phyloP scores from a whole-genome alignment of 225 moss, liverwort and hornwort genomes.

The Bryum argenteum region DNA sequence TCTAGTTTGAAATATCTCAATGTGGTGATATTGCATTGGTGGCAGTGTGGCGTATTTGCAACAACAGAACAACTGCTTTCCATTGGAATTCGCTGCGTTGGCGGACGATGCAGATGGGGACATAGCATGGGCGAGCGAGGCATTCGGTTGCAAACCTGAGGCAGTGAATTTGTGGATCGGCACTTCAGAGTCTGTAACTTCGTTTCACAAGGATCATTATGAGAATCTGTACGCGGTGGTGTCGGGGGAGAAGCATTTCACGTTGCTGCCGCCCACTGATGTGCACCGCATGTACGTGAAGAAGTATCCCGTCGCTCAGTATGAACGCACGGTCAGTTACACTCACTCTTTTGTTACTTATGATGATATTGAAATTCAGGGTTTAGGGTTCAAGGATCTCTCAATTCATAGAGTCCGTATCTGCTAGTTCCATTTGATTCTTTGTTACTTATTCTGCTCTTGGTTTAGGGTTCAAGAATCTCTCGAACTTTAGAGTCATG shows the following conservation, averaged over 20 bases:
- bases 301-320: slow-evolving; percentile 62
- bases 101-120: slow-evolving; percentile 72
- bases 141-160: slow-evolving; percentile 79
- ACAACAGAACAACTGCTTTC: slow-evolving; percentile 91
- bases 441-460: too few relatives aligned
- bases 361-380: too few relatives aligned
- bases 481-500: too few relatives aligned
- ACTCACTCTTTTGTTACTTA: background rate
- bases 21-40: too few relatives aligned
- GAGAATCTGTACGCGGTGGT: slow-evolving; percentile 95
- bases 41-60: slow-evolving; percentile 76
- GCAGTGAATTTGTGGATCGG: slow-evolving; percentile 98
- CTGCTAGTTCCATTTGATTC: too few relatives aligned
- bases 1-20: too few relatives aligned
- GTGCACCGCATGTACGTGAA: slow-evolving; percentile 83
- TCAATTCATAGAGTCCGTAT: too few relatives aligned
- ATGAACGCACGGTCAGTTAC: slow-evolving; percentile 60
- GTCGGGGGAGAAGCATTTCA: slow-evolving; percentile 84
- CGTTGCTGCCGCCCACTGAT: slow-evolving; percentile 83
- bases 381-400: too few relatives aligned
- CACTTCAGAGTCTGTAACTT: slow-evolving; percentile 66
- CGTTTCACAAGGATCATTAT: slow-evolving; percentile 97
- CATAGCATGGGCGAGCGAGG: slow-evolving; percentile 85
- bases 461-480: too few relatives aligned
- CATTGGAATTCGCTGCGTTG: slow-evolving; percentile 67